These are phyloP conservation scores for Ceratobasidium sp. DNA, from an alignment of 1,284 basidiomycete genomes.

Conservation along the genomic window DNA sequence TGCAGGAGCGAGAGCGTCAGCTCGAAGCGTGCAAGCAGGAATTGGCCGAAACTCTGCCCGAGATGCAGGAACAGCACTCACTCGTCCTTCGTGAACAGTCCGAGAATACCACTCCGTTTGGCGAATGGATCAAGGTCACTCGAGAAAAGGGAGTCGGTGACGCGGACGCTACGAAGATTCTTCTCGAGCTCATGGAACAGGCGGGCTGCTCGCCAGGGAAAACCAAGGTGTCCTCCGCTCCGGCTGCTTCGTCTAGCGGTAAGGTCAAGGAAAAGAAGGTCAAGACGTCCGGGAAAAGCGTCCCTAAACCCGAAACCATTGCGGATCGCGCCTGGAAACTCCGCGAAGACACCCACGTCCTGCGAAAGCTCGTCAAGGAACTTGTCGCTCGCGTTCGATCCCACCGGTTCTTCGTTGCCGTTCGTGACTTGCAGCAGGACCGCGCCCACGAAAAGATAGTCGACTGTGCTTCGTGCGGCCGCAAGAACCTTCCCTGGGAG, in stretches of 20 bases:
- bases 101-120: slow-evolving; percentile 55
- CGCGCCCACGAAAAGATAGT: slow-evolving; percentile 62
- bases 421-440: slow-evolving; percentile 87
- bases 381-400: slow-evolving; percentile 89
- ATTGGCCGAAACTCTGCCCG: slow-evolving; percentile 56
- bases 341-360: slow-evolving; percentile 86
- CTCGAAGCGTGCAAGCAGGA: slow-evolving; percentile 82
- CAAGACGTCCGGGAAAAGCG: slow-evolving; percentile 53
- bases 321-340: slow-evolving; percentile 78
- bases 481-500: slow-evolving; percentile 66
- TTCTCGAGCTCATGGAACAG: slow-evolving; percentile 66
- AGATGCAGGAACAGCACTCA: slow-evolving; percentile 38
- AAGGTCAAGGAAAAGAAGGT: slow-evolving; percentile 50
- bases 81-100: slow-evolving; percentile 41
- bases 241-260: slow-evolving; percentile 47
- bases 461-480: slow-evolving; percentile 70
- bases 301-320: slow-evolving; percentile 33
- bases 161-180: slow-evolving; percentile 72
- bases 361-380: slow-evolving; percentile 85
- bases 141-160: slow-evolving; percentile 75
- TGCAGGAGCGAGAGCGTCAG: slow-evolving; percentile 81
- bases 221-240: slow-evolving; percentile 40
- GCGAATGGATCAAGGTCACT: slow-evolving; percentile 72
- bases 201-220: slow-evolving; percentile 42
- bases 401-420: slow-evolving; percentile 88